A percentile compares a stretch with the other conserved stretches of the same genome.
These are phyloP conservation scores for Pichia nakasei DNA, from an alignment of 805 yeast genomes.

Conservation along the genomic window DNA sequence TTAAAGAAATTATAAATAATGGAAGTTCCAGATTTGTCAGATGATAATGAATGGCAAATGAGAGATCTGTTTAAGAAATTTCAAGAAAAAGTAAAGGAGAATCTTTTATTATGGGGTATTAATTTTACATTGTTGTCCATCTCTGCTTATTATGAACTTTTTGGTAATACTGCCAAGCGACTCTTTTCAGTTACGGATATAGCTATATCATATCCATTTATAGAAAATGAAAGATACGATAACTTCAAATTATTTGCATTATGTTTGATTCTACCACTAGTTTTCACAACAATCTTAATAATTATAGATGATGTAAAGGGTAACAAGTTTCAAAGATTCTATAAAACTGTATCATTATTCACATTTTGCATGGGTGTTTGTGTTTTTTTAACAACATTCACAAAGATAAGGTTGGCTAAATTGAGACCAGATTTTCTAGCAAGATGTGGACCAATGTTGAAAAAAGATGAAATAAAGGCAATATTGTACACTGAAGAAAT, in stretches of 20 bases:
- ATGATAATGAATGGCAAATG: background rate
- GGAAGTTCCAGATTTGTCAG: background rate
- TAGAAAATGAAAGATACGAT: slow-evolving; percentile 31
- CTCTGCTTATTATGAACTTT: slow-evolving; percentile 16
- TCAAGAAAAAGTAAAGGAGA: slow-evolving; percentile 3
- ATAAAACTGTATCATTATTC: slow-evolving; percentile 31
- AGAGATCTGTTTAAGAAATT: slow-evolving; percentile 2
- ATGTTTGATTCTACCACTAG: slow-evolving; percentile 31
- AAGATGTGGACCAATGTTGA: slow-evolving; percentile 48
- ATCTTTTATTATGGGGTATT: slow-evolving; percentile 6
- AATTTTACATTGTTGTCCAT: background rate
- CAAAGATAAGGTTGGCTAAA: slow-evolving; percentile 77
- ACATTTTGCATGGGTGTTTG: slow-evolving; percentile 33
- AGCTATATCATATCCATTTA: slow-evolving; percentile 40
- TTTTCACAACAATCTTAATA: slow-evolving; percentile 17
- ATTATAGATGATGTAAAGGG: slow-evolving; percentile 10
- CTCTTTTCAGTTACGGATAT: slow-evolving; percentile 35
- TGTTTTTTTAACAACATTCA: slow-evolving; percentile 55
- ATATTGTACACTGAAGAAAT: slow-evolving; percentile 21
- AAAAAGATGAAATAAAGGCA: slow-evolving; percentile 19
- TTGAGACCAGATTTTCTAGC: slow-evolving; percentile 85
- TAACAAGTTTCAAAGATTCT: slow-evolving; percentile 30
- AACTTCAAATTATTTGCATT: slow-evolving; percentile 23
- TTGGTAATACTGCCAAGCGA: slow-evolving; percentile 35
- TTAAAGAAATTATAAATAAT: background rate